Base-by-base conservation (phyloP, 352 stramenopile species). In the Globisporangium solare region DNA sequence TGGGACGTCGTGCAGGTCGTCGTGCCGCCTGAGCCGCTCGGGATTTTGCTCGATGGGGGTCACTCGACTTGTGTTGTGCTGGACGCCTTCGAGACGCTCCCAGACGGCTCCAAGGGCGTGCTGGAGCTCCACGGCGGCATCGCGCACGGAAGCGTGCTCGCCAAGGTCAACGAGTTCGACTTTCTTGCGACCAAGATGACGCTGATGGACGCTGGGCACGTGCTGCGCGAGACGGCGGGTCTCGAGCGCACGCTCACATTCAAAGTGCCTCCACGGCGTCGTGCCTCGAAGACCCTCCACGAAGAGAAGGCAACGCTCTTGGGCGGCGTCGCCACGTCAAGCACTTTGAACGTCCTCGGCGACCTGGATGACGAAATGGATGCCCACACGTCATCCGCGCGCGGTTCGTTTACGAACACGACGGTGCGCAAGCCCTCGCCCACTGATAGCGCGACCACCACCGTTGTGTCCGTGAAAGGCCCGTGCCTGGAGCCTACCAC, bases 121-220 rank as follows among this genome's bases (percentile, higher is more conserved):
- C 59, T 92, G 17, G 79, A 92, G 46, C 17, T 61, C 10, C 73
- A 76, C 43, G 74, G 77, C 0, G 64, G 64, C 2, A 68, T 92
- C 2, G 17, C 60, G 0, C 18, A 61, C 0, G 79, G 81, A 12
- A 80, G 68, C 39, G 62, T 90, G 10, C 64, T 94, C 21, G 60
- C 85, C 12, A 65, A 58, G 3, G 66, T 94, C n/a, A 92, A 94
- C 49, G 67, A 83, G 15, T 56, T 68, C 46, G 64, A 92, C 24
- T 71, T 90, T 4, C 47, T 79, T 3, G 45, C 61, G 0, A 52
- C 59, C 17, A 61, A 71, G 24, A 53, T 84, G 43, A 58, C 66
- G 40, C 64, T 89, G 14, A 35, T 70, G 6, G 72, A 86, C 2
- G 63, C 86, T 17, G 64, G 74, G 0, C 55, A 58, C 6, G 65